Conservation (phyloP, 2,329 filamentous ascomycete genomes). For the Bertia moriformis region DNA sequence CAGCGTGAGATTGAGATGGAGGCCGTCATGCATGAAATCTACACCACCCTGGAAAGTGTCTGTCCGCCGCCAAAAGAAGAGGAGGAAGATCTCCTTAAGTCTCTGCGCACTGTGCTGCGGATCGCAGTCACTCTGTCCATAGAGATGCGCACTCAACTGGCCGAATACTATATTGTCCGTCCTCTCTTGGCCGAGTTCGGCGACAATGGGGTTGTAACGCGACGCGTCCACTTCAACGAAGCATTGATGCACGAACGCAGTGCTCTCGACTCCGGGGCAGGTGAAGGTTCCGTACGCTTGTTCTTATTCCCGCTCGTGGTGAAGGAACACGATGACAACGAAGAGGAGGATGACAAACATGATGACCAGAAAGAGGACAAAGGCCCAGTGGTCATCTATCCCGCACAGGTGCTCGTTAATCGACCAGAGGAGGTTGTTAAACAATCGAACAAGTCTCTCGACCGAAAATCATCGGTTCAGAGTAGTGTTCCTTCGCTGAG, state of each 20-base stretch:
- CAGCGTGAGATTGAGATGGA: constrained; percentile 85
- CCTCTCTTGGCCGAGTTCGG: constrained; percentile 91
- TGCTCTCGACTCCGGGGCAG: no score
- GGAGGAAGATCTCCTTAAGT: constrained; percentile 66
- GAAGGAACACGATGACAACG: constrained; percentile 82
- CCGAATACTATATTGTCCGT: constrained; percentile 97
- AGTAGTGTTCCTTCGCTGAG: not conserved
- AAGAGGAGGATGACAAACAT: constrained; percentile 70
- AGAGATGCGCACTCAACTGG: constrained; percentile 92
- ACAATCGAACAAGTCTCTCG: not conserved
- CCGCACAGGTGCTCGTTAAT: constrained; percentile 80
- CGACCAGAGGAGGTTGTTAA: constrained; percentile 6
- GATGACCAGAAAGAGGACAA: constrained; percentile 77
- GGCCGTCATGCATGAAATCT: constrained; percentile 84
- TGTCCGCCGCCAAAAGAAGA: constrained; percentile 74
- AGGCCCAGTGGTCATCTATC: constrained; percentile 74
- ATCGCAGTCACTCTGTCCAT: constrained; percentile 82
- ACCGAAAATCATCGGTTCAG: not conserved
- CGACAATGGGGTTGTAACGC: constrained; percentile 73
- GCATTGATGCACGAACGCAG: constrained; percentile 88
- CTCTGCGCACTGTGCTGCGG: constrained; percentile 73
- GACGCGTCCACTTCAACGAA: constrained; percentile 83
- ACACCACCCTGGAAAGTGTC: constrained; percentile 68
- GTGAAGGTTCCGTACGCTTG: constrained; percentile 58
- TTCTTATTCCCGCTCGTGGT: constrained; percentile 94